A percentile compares a stretch with the other conserved stretches of the same genome.
Conservation (phyloP, 2,329 filamentous ascomycete species). For the Lecanicillium sp. region DNA sequence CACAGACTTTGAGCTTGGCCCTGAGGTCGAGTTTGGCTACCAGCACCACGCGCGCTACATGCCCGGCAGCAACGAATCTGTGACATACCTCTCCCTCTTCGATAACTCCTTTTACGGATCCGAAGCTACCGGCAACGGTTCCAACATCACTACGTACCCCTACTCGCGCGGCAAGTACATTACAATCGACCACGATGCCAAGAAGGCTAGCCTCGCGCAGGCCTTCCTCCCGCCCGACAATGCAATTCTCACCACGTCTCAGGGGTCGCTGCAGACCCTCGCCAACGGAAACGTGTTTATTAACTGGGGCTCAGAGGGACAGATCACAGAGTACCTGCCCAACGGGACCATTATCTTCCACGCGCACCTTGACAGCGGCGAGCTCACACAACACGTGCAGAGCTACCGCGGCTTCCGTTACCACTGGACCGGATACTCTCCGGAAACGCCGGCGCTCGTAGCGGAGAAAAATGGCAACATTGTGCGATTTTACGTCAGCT, state of each 20-base stretch:
- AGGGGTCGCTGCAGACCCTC: constrained; percentile 45
- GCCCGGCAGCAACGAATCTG: constrained; percentile 27
- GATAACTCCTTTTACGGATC: constrained; percentile 35
- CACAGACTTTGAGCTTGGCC: constrained; percentile 32
- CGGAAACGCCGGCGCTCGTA: constrained; percentile 22
- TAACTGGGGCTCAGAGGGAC: constrained; percentile 50
- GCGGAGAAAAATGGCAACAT: constrained; percentile 1
- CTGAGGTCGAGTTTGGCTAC: constrained; percentile 39
- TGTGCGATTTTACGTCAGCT: neutral
- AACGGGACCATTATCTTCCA: constrained; percentile 47
- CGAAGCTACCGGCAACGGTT: constrained; percentile 15
- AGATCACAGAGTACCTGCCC: constrained; percentile 39
- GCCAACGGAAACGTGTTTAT: constrained; percentile 48
- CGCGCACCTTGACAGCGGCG: constrained; percentile 37
- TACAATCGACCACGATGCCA: constrained; percentile 36
- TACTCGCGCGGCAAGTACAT: constrained; percentile 37
- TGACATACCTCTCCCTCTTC: constrained; percentile 45
- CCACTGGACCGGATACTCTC: constrained; percentile 45
- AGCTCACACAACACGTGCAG: constrained; percentile 34
- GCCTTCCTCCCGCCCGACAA: constrained; percentile 43
- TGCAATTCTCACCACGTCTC: constrained; percentile 40
- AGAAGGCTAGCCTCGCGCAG: constrained; percentile 38
- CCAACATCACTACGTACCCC: neutral
- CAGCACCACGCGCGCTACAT: constrained; percentile 47
- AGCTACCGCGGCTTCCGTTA: constrained; percentile 50